These are phyloP conservation scores for Phaffomyces opuntiae DNA, from an alignment of 805 yeast species.

Conservation along the genomic window DNA sequence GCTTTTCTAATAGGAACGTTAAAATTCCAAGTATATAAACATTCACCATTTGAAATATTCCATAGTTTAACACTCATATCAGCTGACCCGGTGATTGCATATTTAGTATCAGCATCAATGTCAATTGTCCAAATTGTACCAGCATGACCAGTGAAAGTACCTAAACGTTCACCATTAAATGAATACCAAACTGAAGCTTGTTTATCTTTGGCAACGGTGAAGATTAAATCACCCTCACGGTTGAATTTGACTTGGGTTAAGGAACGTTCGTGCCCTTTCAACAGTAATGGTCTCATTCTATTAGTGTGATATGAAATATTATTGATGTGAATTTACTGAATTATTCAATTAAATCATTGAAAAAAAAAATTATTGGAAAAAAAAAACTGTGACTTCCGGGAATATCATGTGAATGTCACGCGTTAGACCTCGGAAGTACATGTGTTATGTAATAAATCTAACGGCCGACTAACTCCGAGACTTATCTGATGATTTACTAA, in stretches of 20 bases:
- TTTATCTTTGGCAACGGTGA: slow-evolving; percentile 88
- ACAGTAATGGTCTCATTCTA: slow-evolving; percentile 58
- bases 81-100: slow-evolving; percentile 84
- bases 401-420: not conserved
- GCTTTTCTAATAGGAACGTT: slow-evolving; percentile 89
- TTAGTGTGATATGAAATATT: not conserved
- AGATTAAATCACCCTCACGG: slow-evolving; percentile 88
- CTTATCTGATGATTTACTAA: no score
- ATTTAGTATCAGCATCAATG: slow-evolving; percentile 61
- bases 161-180: slow-evolving; percentile 92
- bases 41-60: slow-evolving; percentile 73
- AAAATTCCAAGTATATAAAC: slow-evolving; percentile 63
- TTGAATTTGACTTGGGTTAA: slow-evolving; percentile 93
- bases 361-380: not conserved
- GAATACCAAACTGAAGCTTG: slow-evolving; percentile 91
- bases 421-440: not conserved
- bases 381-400: not conserved
- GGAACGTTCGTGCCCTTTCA: slow-evolving; percentile 97
- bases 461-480: no score
- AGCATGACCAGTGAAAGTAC: slow-evolving; percentile 80
- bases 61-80: slow-evolving; percentile 82
- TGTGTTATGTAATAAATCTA: no score
- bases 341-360: not conserved
- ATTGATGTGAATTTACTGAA: not conserved
- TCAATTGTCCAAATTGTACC: slow-evolving; percentile 97